A percentile compares a stretch with the other conserved stretches of the same genome.
Conservation (phyloP, 2,329 filamentous ascomycete genomes). For the Trichoderma guizhouense region DNA sequence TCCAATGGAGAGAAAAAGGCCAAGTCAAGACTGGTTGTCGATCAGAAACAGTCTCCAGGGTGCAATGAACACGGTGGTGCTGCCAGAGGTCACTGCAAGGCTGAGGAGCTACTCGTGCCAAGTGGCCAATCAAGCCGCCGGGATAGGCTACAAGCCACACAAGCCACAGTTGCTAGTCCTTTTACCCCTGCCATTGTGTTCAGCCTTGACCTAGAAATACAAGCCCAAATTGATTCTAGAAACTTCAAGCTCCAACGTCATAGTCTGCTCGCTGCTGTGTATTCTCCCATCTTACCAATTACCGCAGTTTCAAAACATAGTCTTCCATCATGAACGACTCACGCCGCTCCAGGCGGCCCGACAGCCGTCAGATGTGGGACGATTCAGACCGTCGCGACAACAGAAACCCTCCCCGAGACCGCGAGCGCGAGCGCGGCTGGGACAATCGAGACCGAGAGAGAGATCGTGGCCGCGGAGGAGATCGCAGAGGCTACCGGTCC, state of each 20-base stretch:
- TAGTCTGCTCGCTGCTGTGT: not conserved
- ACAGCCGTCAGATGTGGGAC: constrained; percentile 62
- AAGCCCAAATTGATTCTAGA: not conserved
- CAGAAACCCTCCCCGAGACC: constrained; percentile 28
- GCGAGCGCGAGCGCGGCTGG: constrained; percentile 23
- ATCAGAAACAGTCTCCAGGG: not conserved
- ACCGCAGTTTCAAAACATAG: not conserved
- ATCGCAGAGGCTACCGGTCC: constrained; percentile 29
- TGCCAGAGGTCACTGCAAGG: constrained; percentile 15
- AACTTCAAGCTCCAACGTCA: not conserved
- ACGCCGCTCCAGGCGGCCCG: constrained; percentile 37
- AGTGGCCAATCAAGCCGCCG: not conserved
- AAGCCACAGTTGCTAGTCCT: not conserved
- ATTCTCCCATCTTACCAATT: not conserved
- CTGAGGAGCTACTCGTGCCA: constrained; percentile 1
- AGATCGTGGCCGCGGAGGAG: constrained; percentile 20
- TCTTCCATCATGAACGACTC: constrained; percentile 32
- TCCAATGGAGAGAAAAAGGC: not conserved
- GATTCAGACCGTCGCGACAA: constrained; percentile 43
- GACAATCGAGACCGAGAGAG: constrained; percentile 28
- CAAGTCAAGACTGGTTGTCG: not conserved
- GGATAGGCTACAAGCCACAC: constrained; percentile 13
- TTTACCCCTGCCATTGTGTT: constrained; percentile 3
- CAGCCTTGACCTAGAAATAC: constrained; percentile 6
- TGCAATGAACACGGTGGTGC: constrained; percentile 17